Evolutionary conservation across 148 eudicot genomes (phyloP), one percentile per base, ranked within the genome.

Genomic region (Diospyros kaki): DNA sequence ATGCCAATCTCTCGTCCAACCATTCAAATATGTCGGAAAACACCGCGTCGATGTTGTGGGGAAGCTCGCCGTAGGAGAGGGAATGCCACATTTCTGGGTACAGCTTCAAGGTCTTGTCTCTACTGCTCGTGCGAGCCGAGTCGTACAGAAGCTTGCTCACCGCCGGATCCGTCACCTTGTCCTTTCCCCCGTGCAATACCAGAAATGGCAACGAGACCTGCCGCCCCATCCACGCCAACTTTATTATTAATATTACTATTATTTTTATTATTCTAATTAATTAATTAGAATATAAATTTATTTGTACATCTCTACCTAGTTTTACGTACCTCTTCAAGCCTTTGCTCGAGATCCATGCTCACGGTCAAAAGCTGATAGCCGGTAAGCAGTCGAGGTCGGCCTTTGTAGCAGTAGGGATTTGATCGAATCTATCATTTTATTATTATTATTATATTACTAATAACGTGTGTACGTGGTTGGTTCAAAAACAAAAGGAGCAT

Each of bases 41-140:
- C 38, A 95, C 97, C 0, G 3, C 68, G 9, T 88, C 79, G 0
- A 79, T 80, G 65, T 92, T 95, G 14, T 87, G 90, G 1, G 91
- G 92, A 1, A 89, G 60, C 69, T 95, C 98, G 0, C 98, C 97
- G 15, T 83, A 90, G 9, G 86, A 79, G 54, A 95, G 78, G 10
- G 97, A 87, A 70, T 95, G 98, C 97, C 97, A 92, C 97, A 92
- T 89, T 42, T 89, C 91, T 0, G 89, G 89, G 56, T 91, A 91
- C 64, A 91, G 13, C 77, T 91, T 91, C 58, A 85, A 87, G 13
- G 89, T 91, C 78, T 91, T 91, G 78, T 91, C 93, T 1, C 68
- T 48, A 78, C 97, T 91, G 6, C 85, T 56, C 1, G 28, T 28
- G 28, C 28, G 28, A 28, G 93, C 85, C 0, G 84, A 54, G 5